phyloP scores from a whole-genome alignment of 106 monocot species.

The Hemerocallis citrina region DNA sequence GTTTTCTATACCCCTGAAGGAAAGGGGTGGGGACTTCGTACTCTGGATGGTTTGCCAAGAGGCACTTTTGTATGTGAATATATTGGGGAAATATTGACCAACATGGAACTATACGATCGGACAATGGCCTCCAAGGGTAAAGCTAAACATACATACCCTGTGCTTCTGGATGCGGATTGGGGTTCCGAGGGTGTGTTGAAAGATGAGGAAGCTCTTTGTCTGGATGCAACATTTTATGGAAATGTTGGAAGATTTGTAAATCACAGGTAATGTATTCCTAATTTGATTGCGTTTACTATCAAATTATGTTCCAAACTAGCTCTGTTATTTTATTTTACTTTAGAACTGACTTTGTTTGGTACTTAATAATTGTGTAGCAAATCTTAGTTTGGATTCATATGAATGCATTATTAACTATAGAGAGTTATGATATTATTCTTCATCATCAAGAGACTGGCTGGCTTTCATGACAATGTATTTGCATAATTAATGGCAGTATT shows the following conservation, averaged over 20 bases:
- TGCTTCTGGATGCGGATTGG: slow-evolving; percentile 85
- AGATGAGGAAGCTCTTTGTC: slow-evolving; percentile 91
- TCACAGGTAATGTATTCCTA: slow-evolving; percentile 50
- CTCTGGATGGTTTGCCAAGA: slow-evolving; percentile 55
- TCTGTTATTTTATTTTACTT: too few relatives aligned
- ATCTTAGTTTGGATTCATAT: too few relatives aligned
- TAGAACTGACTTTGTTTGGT: too few relatives aligned
- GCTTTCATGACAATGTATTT: too few relatives aligned
- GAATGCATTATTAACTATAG: too few relatives aligned
- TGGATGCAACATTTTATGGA: slow-evolving; percentile 91
- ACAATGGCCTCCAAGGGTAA: slow-evolving; percentile 32
- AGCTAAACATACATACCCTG: slow-evolving; percentile 56
- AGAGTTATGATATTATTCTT: too few relatives aligned
- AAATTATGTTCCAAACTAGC: too few relatives aligned
- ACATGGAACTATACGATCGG: slow-evolving; percentile 71
- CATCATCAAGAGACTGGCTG: too few relatives aligned
- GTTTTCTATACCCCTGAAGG: slow-evolving; percentile 52
- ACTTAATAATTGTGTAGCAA: too few relatives aligned
- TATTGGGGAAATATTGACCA: slow-evolving; percentile 82
- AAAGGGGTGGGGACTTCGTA: slow-evolving; percentile 84
- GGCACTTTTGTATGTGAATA: slow-evolving; percentile 90
- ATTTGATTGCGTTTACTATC: too few relatives aligned
- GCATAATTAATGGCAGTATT: too few relatives aligned
- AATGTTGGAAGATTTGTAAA: slow-evolving; percentile 88
- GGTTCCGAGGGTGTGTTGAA: slow-evolving; percentile 63